Base-by-base conservation (phyloP, 345 rosid genomes). In the Eucalyptus sp. region DNA sequence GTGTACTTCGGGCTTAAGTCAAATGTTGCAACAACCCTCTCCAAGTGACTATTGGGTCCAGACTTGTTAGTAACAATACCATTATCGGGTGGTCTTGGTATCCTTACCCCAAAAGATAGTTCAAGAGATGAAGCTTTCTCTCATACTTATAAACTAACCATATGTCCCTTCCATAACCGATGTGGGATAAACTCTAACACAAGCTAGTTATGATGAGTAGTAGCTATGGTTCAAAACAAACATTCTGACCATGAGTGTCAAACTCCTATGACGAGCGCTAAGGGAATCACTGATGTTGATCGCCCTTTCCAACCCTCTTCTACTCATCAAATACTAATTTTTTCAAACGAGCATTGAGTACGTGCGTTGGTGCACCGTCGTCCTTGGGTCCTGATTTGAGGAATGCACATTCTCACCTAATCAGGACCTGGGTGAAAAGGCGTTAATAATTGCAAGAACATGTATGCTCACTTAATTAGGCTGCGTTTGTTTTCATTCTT, bases 161-260 rank as follows among this genome's bases (percentile, higher is more conserved):
- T n/a, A n/a, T n/a, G n/a, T n/a, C n/a, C n/a, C n/a, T n/a, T n/a
- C n/a, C n/a, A n/a, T n/a, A n/a, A n/a, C n/a, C n/a, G n/a, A n/a
- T n/a, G n/a, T n/a, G n/a, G n/a, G n/a, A n/a, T n/a, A n/a, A n/a
- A n/a, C n/a, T n/a, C n/a, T n/a, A n/a, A n/a, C n/a, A n/a, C n/a
- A n/a, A n/a, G n/a, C n/a, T n/a, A n/a, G n/a, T n/a, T n/a, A n/a
- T n/a, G n/a, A n/a, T 37, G 27, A 56, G 62, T 0, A 56, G 60
- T 56, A 22, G 27, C 13, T 60, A 60, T 27, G 8, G 33, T 29
- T 62, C 16, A 62, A 62, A 13, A 62, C 15, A 0, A 27, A 29
- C 4, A 29, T 62, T 62, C 3, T 29, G 0, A 27, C 3, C 68
- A 62, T 2, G 2, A 4, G 68, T 27, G 31, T 27, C 3, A 0